Conservation (phyloP, 805 yeast genomes). For the Ogataea populi-albae region DNA sequence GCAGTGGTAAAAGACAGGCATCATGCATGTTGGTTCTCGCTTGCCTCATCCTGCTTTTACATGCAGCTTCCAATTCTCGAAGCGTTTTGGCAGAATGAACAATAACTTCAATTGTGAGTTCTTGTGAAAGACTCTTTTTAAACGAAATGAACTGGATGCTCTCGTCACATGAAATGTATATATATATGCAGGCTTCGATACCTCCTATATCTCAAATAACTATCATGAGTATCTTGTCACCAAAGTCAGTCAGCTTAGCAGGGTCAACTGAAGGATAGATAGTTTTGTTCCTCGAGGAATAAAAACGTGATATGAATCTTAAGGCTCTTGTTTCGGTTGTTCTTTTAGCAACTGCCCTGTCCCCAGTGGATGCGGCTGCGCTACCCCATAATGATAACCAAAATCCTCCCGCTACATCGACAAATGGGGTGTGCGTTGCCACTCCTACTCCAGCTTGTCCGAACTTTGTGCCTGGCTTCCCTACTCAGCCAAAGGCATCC, state of each 20-base stretch:
- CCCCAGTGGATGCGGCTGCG: not conserved
- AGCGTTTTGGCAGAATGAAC: too few species aligned
- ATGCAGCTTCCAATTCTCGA: too few species aligned
- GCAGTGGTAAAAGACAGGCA: too few species aligned
- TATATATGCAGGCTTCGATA: not conserved
- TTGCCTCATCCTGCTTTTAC: too few species aligned
- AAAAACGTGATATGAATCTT: not conserved
- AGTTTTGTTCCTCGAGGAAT: not conserved
- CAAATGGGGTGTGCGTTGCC: not conserved
- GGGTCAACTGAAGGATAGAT: not conserved
- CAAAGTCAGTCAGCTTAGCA: not conserved
- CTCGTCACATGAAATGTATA: not conserved
- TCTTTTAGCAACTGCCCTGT: not conserved
- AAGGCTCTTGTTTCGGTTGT: conserved; percentile 1
- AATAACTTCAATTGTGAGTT: too few species aligned
- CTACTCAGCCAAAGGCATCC: not conserved
- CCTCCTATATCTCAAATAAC: not conserved
- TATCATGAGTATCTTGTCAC: not conserved
- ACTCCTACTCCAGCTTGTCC: not conserved
- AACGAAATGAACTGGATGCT: not conserved
- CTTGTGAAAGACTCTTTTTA: too few species aligned
- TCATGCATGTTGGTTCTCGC: too few species aligned
- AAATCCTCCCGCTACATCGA: not conserved
- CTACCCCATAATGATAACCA: too few species aligned
- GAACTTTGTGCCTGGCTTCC: not conserved